phyloP scores from a whole-genome alignment of 371 early-diverging fungal species.

The Mortierella sp. region DNA sequence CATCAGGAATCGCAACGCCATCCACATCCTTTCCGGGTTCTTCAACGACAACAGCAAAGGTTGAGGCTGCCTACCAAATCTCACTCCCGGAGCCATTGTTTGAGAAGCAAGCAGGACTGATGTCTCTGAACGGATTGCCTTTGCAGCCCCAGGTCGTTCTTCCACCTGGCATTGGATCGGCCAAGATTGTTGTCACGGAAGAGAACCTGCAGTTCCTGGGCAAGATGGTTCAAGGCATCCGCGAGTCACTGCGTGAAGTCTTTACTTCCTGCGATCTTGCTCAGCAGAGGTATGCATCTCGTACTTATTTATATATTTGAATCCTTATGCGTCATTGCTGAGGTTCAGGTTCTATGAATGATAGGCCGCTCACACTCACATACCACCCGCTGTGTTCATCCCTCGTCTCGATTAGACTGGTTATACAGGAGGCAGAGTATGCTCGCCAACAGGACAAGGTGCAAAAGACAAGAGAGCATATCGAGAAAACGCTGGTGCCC shows the following conservation, averaged over 20 bases:
- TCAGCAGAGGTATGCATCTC: slow-evolving; percentile 49
- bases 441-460: slow-evolving; percentile 35
- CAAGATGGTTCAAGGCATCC: slow-evolving; percentile 43
- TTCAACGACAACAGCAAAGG: neutral
- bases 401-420: slow-evolving; percentile 12
- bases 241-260: slow-evolving; percentile 47
- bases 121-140: slow-evolving; percentile 39
- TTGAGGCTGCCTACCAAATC: slow-evolving; percentile 17
- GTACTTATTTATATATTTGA: too few relatives aligned
- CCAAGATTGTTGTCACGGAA: slow-evolving; percentile 47
- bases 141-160: slow-evolving; percentile 43
- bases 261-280: slow-evolving; percentile 47
- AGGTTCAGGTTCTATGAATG: too few relatives aligned
- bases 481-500: neutral
- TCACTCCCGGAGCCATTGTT: slow-evolving; percentile 32
- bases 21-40: slow-evolving; percentile 1
- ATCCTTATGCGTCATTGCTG: neutral
- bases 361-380: neutral
- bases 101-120: slow-evolving; percentile 28
- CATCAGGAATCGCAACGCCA: neutral
- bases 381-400: neutral
- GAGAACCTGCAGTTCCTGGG: slow-evolving; percentile 49
- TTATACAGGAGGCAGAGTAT: slow-evolving; percentile 39
- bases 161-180: slow-evolving; percentile 40
- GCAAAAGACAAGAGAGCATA: slow-evolving; percentile 16